phyloP scores from a whole-genome alignment of 352 stramenopile species.

The Achlya hypogyna region DNA sequence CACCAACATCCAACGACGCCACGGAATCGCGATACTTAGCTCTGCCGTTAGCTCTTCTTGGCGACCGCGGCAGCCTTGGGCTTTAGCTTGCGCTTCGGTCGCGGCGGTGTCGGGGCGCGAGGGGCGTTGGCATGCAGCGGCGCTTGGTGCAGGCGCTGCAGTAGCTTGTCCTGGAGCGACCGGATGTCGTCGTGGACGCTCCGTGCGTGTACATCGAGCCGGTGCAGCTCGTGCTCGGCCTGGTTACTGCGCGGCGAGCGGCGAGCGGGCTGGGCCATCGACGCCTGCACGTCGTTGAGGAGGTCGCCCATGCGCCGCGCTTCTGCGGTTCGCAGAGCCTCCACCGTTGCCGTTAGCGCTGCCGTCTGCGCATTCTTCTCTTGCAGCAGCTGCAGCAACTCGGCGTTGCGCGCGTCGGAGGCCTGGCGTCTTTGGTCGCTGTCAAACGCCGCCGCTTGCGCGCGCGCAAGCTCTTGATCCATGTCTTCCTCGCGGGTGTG shows the following conservation, averaged over 20 bases:
- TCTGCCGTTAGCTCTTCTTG: background rate
- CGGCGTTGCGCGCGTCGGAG: conserved; percentile 38
- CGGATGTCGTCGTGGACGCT: conserved; percentile 70
- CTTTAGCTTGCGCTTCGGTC: background rate
- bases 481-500: conserved; percentile 54
- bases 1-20: too few species aligned
- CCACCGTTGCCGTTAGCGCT: conserved; percentile 28
- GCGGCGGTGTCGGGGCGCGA: background rate
- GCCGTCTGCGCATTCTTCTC: conserved; percentile 70
- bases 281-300: conserved; percentile 15
- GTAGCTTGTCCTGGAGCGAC: conserved; percentile 53
- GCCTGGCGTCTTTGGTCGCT: conserved; percentile 38
- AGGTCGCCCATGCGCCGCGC: background rate
- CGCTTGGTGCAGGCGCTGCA: conserved; percentile 43
- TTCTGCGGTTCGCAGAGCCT: conserved; percentile 10
- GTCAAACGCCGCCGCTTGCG: conserved; percentile 30
- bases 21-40: too few species aligned
- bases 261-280: background rate
- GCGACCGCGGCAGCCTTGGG: background rate
- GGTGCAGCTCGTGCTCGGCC: background rate
- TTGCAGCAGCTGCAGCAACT: conserved; percentile 42
- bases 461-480: conserved; percentile 39
- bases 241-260: background rate
- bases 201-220: conserved; percentile 46
- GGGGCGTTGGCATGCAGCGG: background rate